Conservation (phyloP, 352 stramenopile genomes). For the Globisporangium nodosum region DNA sequence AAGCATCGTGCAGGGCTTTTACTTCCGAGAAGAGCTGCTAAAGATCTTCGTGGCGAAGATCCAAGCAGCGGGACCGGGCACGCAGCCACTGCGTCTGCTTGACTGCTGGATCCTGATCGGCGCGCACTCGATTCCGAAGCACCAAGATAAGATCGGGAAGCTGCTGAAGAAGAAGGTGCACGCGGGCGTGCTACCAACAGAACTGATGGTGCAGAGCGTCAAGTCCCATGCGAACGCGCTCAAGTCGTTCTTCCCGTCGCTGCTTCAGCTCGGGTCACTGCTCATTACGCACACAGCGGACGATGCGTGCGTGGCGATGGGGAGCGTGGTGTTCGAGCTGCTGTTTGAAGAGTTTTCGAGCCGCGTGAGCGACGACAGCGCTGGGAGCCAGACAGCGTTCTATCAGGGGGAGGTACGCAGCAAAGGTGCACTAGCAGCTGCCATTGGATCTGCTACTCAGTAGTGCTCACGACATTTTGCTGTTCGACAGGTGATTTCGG, state of each 20-base stretch:
- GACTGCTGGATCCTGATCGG: constrained; percentile 49
- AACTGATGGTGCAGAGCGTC: constrained; percentile 28
- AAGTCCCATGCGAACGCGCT: constrained; percentile 32
- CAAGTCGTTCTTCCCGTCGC: constrained; percentile 33
- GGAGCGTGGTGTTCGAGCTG: constrained; percentile 35
- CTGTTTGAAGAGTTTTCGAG: constrained; percentile 47
- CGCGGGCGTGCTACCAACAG: constrained; percentile 15
- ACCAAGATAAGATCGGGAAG: constrained; percentile 33
- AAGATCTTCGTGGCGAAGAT: constrained; percentile 33
- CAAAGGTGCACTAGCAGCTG: background rate
- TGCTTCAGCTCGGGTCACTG: constrained; percentile 27
- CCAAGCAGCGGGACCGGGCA: constrained; percentile 4
- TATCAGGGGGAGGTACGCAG: constrained; percentile 45
- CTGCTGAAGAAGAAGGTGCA: constrained; percentile 40
- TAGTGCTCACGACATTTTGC: background rate
- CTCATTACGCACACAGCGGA: constrained; percentile 23
- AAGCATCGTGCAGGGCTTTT: constrained; percentile 45
- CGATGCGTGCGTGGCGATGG: constrained; percentile 17
- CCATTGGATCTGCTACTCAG: background rate
- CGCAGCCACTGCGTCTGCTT: constrained; percentile 24
- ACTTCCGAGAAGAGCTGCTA: constrained; percentile 44
- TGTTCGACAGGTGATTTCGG: constrained; percentile 25
- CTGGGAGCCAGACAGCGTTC: constrained; percentile 22
- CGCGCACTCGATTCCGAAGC: constrained; percentile 30
- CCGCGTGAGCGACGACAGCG: constrained; percentile 7